These are phyloP conservation scores for Citeromyces hawaiiensis DNA, from an alignment of 1,139 yeast genomes.

Conservation along the genomic window DNA sequence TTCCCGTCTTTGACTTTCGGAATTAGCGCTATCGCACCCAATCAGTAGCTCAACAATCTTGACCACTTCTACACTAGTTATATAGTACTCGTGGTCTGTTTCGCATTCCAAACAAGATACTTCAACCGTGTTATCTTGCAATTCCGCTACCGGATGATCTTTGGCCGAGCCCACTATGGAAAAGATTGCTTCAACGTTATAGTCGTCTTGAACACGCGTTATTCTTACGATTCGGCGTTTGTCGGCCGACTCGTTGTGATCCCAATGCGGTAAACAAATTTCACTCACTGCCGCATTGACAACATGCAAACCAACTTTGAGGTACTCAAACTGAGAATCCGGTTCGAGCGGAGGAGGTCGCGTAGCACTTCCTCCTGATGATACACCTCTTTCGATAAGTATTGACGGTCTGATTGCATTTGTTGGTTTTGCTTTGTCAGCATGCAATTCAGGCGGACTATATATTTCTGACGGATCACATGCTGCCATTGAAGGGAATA, in stretches of 20 bases:
- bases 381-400: slow-evolving; percentile 39
- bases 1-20: slow-evolving; percentile 40
- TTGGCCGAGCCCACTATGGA: slow-evolving; percentile 37
- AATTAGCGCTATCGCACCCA: slow-evolving; percentile 26
- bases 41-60: slow-evolving; percentile 49
- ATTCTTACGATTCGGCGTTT: slow-evolving; percentile 43
- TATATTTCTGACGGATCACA: background rate
- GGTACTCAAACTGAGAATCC: slow-evolving; percentile 16
- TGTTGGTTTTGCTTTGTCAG: background rate
- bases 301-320: slow-evolving; percentile 33
- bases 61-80: slow-evolving; percentile 54
- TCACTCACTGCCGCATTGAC: slow-evolving; percentile 30
- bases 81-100: slow-evolving; percentile 31
- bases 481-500: background rate
- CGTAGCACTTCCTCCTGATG: slow-evolving; percentile 45
- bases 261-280: slow-evolving; percentile 39
- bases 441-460: background rate
- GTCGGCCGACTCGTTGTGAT: slow-evolving; percentile 27
- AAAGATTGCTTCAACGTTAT: slow-evolving; percentile 32
- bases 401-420: background rate
- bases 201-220: slow-evolving; percentile 36
- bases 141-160: slow-evolving; percentile 28
- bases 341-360: slow-evolving; percentile 28
- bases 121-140: slow-evolving; percentile 27
- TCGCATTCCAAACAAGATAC: slow-evolving; percentile 42